These are phyloP conservation scores for Colletotrichum horii DNA, from an alignment of 2,329 filamentous ascomycete species.

Conservation along the genomic window DNA sequence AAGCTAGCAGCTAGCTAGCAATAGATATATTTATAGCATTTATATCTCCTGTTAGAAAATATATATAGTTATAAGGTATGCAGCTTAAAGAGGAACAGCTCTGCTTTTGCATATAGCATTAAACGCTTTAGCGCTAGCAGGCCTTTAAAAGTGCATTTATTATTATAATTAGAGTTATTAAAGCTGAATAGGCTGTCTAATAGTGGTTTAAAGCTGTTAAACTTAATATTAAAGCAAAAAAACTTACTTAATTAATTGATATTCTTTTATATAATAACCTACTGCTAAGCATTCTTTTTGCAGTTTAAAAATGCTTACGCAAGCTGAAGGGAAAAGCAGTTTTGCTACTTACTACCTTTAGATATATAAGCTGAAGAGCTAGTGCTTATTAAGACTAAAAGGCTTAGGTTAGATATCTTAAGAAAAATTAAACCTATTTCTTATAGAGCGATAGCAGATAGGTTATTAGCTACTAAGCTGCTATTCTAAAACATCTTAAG, in stretches of 20 bases:
- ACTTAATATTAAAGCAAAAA: not conserved
- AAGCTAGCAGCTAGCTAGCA: not conserved
- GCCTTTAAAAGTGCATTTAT: not conserved
- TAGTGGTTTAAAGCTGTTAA: not conserved
- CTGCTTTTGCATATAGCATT: not conserved
- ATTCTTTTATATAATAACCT: constrained; percentile 17
- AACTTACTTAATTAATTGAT: not conserved
- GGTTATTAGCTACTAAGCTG: constrained; percentile 26
- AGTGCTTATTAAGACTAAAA: constrained; percentile 25
- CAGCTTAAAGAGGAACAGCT: not conserved
- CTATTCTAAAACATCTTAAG: constrained; percentile 24
- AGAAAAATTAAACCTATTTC: constrained; percentile 18
- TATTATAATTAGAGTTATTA: not conserved
- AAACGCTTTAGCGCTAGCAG: not conserved
- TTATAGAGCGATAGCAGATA: constrained; percentile 21
- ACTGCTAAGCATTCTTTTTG: constrained; percentile 14
- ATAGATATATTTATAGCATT: not conserved
- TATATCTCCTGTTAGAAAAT: not conserved
- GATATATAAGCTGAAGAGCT: not conserved
- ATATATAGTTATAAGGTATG: not conserved
- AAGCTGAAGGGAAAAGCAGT: not conserved
- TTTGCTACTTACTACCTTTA: not conserved
- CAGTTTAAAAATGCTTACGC: constrained; percentile 13
- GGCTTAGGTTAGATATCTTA: constrained; percentile 17
- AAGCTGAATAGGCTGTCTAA: not conserved